phyloP scores from a whole-genome alignment of 495 filamentous ascomycete genomes.

The Oidiodendron maius region DNA sequence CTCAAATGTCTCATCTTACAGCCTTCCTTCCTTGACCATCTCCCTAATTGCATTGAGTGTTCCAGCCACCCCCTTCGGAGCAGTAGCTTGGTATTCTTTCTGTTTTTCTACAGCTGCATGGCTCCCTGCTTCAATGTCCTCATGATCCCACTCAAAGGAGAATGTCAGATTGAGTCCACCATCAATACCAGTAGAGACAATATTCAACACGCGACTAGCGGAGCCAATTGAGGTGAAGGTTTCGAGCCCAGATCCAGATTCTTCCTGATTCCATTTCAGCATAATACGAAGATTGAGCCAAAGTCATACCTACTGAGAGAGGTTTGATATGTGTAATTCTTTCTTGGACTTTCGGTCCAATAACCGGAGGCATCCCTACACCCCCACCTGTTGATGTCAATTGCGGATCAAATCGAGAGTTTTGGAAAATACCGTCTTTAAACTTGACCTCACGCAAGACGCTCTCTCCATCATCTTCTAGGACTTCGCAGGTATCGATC shows the following conservation, averaged over 20 bases:
- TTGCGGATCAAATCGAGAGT: background rate
- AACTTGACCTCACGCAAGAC: constrained; percentile 22
- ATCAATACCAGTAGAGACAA: constrained; percentile 38
- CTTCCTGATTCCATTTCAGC: background rate
- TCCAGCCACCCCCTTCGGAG: constrained; percentile 30
- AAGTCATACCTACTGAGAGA: background rate
- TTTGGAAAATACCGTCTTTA: constrained; percentile 28
- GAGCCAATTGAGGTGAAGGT: constrained; percentile 1
- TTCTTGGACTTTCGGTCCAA: constrained; percentile 12
- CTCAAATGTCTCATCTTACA: too few species aligned
- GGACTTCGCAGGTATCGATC: constrained; percentile 35
- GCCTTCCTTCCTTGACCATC: constrained; percentile 28
- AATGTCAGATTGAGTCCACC: constrained; percentile 48
- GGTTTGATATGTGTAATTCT: constrained; percentile 12
- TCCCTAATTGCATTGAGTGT: constrained; percentile 30
- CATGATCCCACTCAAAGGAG: constrained; percentile 46
- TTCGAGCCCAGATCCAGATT: background rate
- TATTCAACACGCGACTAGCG: constrained; percentile 28
- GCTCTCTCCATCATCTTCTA: constrained; percentile 17
- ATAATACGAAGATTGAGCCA: background rate
- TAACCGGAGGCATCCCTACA: constrained; percentile 11
- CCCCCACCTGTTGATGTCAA: constrained; percentile 8
- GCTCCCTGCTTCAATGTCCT: constrained; percentile 22
- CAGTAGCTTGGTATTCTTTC: constrained; percentile 16
- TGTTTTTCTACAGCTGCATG: constrained; percentile 26